Evolutionary conservation across 768 basidiomycete genomes (phyloP).

Genomic region (Fomitopsis serialis): DNA sequence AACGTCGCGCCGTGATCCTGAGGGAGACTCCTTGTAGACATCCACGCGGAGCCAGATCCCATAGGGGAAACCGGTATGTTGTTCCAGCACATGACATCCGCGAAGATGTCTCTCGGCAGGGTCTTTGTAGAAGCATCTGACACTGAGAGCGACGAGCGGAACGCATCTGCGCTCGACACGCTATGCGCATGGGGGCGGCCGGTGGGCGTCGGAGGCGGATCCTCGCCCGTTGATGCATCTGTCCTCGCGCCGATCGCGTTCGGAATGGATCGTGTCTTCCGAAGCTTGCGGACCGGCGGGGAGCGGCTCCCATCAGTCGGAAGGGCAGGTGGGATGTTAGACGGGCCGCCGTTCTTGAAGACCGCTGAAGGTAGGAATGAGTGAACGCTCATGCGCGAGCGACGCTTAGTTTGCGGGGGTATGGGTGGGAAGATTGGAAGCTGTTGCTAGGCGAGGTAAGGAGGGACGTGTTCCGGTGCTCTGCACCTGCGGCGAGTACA

Average conservation of each 20-base stretch:
- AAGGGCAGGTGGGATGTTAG: constrained; percentile 3
- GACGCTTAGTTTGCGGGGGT: constrained; percentile 33
- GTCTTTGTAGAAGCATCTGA: constrained; percentile 23
- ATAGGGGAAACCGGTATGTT: constrained; percentile 35
- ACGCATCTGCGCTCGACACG: constrained; percentile 66
- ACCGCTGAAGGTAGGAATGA: constrained; percentile 44
- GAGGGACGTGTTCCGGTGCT: constrained; percentile 29
- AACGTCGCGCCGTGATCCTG: neutral
- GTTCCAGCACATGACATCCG: constrained; percentile 60
- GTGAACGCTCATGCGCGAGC: constrained; percentile 69
- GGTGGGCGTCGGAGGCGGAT: constrained; percentile 19
- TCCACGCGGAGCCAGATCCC: constrained; percentile 20
- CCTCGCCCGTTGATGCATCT: neutral
- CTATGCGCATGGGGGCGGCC: constrained; percentile 75
- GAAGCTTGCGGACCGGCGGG: constrained; percentile 46
- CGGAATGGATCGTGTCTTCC: constrained; percentile 74
- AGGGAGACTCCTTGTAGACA: constrained; percentile 29
- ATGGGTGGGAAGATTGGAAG: neutral
- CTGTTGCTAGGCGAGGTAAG: constrained; percentile 1
- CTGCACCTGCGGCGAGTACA: constrained; percentile 43
- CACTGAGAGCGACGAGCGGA: constrained; percentile 30
- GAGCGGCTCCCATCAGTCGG: constrained; percentile 21
- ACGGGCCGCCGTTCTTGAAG: constrained; percentile 34
- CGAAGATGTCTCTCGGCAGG: constrained; percentile 50
- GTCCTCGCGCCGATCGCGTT: constrained; percentile 33